Percentiles rank a stretch among this genome's conserved stretches.
phyloP scores from a whole-genome alignment of 352 stramenopile species.

The Phytophthora pini region DNA sequence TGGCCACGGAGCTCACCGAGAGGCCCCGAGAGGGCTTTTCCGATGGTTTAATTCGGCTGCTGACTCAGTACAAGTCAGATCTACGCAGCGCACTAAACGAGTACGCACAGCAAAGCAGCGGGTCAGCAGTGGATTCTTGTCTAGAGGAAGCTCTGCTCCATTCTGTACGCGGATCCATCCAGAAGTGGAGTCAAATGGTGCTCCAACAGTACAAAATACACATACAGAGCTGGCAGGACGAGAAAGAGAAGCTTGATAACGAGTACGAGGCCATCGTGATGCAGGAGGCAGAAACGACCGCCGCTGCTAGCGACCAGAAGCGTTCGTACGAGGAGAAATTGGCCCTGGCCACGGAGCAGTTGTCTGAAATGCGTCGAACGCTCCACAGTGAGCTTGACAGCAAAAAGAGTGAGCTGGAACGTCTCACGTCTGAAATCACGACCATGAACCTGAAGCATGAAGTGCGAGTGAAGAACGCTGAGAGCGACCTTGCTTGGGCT shows the following conservation, averaged over 20 bases:
- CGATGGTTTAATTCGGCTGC: conserved; percentile 50
- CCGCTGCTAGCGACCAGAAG: conserved; percentile 58
- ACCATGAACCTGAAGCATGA: conserved; percentile 73
- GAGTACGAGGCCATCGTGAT: conserved; percentile 30
- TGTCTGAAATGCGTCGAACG: conserved; percentile 53
- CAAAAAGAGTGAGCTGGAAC: conserved; percentile 56
- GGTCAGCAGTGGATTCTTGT: conserved; percentile 30
- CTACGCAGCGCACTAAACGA: conserved; percentile 42
- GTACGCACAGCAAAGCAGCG: conserved; percentile 42
- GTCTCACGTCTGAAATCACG: conserved; percentile 47
- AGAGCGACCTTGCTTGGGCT: conserved; percentile 61
- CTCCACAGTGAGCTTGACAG: conserved; percentile 54
- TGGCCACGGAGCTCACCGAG: conserved; percentile 42
- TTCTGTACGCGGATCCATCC: conserved; percentile 50
- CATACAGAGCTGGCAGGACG: conserved; percentile 35
- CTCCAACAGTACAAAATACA: conserved; percentile 61
- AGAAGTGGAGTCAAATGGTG: conserved; percentile 52
- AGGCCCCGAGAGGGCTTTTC: conserved; percentile 56
- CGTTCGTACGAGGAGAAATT: conserved; percentile 52
- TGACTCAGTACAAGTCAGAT: conserved; percentile 72
- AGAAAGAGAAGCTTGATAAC: conserved; percentile 39
- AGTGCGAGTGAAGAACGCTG: conserved; percentile 52
- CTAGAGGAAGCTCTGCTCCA: conserved; percentile 46
- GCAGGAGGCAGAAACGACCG: conserved; percentile 34
- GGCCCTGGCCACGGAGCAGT: conserved; percentile 52